Evolutionary conservation across 148 eudicot genomes (phyloP).

Genomic region (Tetragonia tetragonoides): DNA sequence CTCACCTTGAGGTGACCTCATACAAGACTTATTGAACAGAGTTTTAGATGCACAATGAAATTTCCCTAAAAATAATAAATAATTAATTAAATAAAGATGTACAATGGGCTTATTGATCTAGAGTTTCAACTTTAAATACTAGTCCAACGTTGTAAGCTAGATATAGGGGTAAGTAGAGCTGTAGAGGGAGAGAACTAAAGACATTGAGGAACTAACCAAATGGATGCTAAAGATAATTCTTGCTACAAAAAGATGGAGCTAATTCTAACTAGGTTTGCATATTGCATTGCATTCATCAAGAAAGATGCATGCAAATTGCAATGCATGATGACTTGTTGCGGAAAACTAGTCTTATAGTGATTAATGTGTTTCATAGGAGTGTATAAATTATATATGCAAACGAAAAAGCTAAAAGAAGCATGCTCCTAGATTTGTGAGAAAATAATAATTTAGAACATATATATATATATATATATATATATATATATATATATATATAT

Average conservation of each 20-base stretch:
- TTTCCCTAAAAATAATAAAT: too few relatives aligned
- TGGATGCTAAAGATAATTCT: not conserved
- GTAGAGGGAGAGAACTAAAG: not conserved
- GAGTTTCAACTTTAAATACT: too few relatives aligned
- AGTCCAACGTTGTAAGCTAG: too few relatives aligned
- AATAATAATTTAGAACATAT: too few relatives aligned
- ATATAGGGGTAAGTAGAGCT: too few relatives aligned
- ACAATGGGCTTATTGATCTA: too few relatives aligned
- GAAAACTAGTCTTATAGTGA: constrained; percentile 8
- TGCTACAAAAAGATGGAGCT: constrained; percentile 12
- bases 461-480: too few relatives aligned
- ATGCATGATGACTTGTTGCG: not conserved
- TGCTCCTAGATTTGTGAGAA: constrained; percentile 19
- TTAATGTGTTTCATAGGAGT: constrained; percentile 16
- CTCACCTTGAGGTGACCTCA: too few relatives aligned
- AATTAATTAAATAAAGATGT: too few relatives aligned
- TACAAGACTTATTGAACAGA: too few relatives aligned
- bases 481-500: too few relatives aligned
- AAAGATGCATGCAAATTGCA: not conserved
- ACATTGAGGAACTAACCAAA: not conserved
- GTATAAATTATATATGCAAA: constrained; percentile 1
- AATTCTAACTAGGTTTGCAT: not conserved
- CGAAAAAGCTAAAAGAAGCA: constrained; percentile 12
- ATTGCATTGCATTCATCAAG: not conserved
- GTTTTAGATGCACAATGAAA: too few relatives aligned